Evolutionary conservation across 129 eudicot species (phyloP).

Genomic region (Centella asiatica): DNA sequence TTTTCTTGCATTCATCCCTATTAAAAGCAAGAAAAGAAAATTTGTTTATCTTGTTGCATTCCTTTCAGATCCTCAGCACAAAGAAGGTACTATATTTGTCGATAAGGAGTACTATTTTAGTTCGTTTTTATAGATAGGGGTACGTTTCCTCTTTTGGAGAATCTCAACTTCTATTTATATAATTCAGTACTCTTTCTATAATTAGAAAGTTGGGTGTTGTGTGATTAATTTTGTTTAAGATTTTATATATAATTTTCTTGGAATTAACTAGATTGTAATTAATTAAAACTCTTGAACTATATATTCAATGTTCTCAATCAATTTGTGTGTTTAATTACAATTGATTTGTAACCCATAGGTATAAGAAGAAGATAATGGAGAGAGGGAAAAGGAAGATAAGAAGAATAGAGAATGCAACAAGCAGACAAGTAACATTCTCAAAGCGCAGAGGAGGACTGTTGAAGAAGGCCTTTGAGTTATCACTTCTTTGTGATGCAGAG

Average conservation of each 20-base stretch:
- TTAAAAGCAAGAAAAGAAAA: too few relatives aligned
- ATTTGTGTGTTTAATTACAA: neutral
- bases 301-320: too few relatives aligned
- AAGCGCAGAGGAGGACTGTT: slow-evolving; percentile 48
- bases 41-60: too few relatives aligned
- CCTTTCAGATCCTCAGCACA: too few relatives aligned
- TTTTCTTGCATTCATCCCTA: too few relatives aligned
- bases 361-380: slow-evolving; percentile 25
- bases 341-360: neutral
- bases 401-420: slow-evolving; percentile 47
- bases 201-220: slow-evolving; percentile 17
- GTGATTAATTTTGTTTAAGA: neutral
- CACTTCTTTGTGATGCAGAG: slow-evolving; percentile 62
- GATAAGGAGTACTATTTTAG: too few relatives aligned
- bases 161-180: slow-evolving; percentile 1
- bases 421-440: slow-evolving; percentile 59
- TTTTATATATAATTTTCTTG: neutral
- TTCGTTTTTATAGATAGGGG: too few relatives aligned
- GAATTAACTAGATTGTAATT: neutral
- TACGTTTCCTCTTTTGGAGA: slow-evolving; percentile 29
- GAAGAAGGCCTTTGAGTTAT: slow-evolving; percentile 59
- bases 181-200: slow-evolving; percentile 11
- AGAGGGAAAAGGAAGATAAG: slow-evolving; percentile 51
- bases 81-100: too few relatives aligned
- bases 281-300: neutral